phyloP scores from a whole-genome alignment of 805 yeast genomes.

The Barnettozyma pratensis region DNA sequence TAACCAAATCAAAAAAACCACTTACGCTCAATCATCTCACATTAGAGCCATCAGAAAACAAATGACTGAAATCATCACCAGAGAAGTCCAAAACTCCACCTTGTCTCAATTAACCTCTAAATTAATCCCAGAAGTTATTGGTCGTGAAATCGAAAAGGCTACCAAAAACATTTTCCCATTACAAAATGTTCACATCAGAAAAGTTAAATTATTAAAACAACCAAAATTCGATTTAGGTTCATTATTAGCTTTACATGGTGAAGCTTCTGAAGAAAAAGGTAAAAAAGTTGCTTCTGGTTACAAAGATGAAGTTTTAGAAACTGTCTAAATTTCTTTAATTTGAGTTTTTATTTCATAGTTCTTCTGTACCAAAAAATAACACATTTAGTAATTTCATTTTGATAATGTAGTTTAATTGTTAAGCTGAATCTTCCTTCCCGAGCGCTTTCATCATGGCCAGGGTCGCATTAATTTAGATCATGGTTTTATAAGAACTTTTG shows the following conservation, averaged over 20 bases:
- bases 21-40: slow-evolving; percentile 97
- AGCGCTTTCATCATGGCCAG: no score
- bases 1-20: slow-evolving; percentile 95
- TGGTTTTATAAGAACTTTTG: no score
- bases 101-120: slow-evolving; percentile 95
- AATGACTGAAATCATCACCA: slow-evolving; percentile 93
- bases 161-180: slow-evolving; percentile 94
- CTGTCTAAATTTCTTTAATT: slow-evolving; percentile 55
- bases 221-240: slow-evolving; percentile 98
- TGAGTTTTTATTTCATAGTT: slow-evolving; percentile 12
- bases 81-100: slow-evolving; percentile 93
- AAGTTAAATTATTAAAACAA: slow-evolving; percentile 96
- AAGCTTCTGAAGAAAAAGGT: slow-evolving; percentile 93
- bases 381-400: slow-evolving; percentile 9
- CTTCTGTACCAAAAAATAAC: slow-evolving; percentile 6
- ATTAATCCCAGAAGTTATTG: slow-evolving; percentile 97
- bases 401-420: no score
- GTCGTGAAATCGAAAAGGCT: slow-evolving; percentile 97
- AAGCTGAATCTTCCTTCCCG: no score
- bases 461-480: no score
- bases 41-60: slow-evolving; percentile 96
- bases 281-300: slow-evolving; percentile 92
- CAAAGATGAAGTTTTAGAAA: slow-evolving; percentile 98
- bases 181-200: slow-evolving; percentile 98
- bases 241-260: slow-evolving; percentile 96